These are phyloP conservation scores for Kluyveromyces aestuarii DNA, from an alignment of 805 yeast genomes.

Conservation along the genomic window DNA sequence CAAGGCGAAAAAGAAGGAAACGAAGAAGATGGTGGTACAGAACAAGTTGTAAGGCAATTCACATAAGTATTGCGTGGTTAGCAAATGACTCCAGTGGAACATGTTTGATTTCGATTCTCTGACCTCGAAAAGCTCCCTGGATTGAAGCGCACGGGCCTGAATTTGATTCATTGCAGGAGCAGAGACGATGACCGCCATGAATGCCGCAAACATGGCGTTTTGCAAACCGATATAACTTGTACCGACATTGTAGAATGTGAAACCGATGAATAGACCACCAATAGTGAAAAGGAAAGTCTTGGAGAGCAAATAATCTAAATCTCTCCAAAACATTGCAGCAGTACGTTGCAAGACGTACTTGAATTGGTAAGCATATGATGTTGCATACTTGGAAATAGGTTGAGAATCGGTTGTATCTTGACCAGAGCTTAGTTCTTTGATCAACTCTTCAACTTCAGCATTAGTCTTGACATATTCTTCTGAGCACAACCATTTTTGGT, in stretches of 20 bases:
- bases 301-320: conserved; percentile 52
- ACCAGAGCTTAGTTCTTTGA: conserved; percentile 14
- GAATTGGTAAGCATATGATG: conserved; percentile 39
- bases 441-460: conserved; percentile 27
- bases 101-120: conserved; percentile 66
- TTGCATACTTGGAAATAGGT: conserved; percentile 15
- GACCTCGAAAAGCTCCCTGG: conserved; percentile 58
- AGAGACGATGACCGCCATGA: conserved; percentile 47
- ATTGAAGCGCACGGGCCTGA: conserved; percentile 46
- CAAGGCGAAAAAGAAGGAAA: conserved; percentile 44
- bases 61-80: conserved; percentile 42
- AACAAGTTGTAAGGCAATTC: conserved; percentile 54
- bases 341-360: conserved; percentile 33
- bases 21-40: conserved; percentile 42
- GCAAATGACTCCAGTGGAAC: conserved; percentile 58
- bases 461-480: conserved; percentile 24
- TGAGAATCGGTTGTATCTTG: conserved; percentile 1
- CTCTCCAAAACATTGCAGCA: conserved; percentile 42
- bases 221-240: conserved; percentile 44
- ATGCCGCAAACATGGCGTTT: conserved; percentile 50
- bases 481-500: conserved; percentile 46
- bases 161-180: conserved; percentile 54
- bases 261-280: conserved; percentile 61
- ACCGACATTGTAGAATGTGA: conserved; percentile 54
- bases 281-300: conserved; percentile 42